Conservation (phyloP, 2,329 filamentous ascomycete genomes). For the Rutstroemia sydowiana region DNA sequence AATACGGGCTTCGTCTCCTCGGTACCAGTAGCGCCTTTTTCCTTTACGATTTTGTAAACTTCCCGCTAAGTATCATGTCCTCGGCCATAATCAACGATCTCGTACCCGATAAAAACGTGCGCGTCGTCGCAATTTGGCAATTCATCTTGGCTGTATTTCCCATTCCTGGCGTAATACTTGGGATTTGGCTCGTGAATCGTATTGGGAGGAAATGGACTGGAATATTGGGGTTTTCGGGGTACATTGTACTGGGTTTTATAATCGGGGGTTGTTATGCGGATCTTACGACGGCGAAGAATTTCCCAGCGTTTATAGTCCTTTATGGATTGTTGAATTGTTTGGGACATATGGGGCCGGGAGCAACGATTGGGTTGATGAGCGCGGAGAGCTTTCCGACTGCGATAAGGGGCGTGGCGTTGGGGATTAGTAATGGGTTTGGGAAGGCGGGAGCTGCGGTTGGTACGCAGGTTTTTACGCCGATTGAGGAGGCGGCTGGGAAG, state of each 20-base stretch:
- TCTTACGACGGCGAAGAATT: neutral
- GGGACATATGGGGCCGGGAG: constrained; percentile 32
- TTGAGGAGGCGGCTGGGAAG: constrained; percentile 27
- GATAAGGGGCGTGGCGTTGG: constrained; percentile 30
- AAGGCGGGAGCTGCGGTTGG: constrained; percentile 31
- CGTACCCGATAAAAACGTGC: constrained; percentile 29
- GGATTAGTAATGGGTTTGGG: constrained; percentile 31
- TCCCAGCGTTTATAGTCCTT: neutral
- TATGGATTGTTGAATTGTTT: constrained; percentile 18
- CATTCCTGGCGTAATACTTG: constrained; percentile 30
- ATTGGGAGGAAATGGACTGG: constrained; percentile 19
- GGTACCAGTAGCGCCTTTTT: constrained; percentile 32
- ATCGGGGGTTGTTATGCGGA: neutral
- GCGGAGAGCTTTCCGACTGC: constrained; percentile 31
- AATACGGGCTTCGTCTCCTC: constrained; percentile 8
- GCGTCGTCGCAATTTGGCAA: constrained; percentile 31
- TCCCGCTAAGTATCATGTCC: constrained; percentile 33
- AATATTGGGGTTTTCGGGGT: neutral
- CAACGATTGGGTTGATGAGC: constrained; percentile 30
- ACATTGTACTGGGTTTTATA: neutral
- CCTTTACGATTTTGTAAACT: constrained; percentile 34
- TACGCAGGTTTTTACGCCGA: constrained; percentile 30
- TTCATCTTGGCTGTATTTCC: constrained; percentile 30
- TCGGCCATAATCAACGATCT: constrained; percentile 30
- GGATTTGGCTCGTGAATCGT: constrained; percentile 29